A percentile compares a stretch with the other conserved stretches of the same genome.
phyloP scores from a whole-genome alignment of 129 eudicot species.

The Oenanthe sinensis region DNA sequence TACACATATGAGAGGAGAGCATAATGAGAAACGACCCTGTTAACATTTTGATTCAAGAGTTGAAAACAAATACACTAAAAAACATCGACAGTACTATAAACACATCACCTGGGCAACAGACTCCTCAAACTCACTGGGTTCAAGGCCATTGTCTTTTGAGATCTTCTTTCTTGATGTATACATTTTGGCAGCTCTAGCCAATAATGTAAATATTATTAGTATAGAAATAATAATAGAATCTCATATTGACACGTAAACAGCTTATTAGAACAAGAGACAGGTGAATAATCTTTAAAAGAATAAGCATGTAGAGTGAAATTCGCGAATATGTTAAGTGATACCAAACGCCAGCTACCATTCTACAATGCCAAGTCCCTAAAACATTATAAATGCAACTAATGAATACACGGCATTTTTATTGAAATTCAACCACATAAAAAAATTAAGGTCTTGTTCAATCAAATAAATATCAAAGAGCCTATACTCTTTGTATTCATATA shows the following conservation, averaged over 20 bases:
- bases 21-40: neutral
- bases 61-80: neutral
- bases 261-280: neutral
- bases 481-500: too few species aligned
- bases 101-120: conserved; percentile 60
- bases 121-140: conserved; percentile 74
- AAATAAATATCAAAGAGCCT: too few species aligned
- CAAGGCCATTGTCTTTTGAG: conserved; percentile 70
- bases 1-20: neutral
- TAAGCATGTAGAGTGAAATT: too few species aligned
- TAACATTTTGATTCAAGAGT: neutral
- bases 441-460: neutral
- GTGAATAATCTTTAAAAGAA: too few species aligned
- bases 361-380: neutral
- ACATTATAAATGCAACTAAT: neutral
- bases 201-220: neutral
- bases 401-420: too few species aligned
- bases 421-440: neutral
- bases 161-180: conserved; percentile 72
- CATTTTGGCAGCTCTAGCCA: conserved; percentile 35
- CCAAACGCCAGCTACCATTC: neutral
- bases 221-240: neutral
- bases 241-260: neutral
- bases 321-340: too few species aligned
- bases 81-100: neutral